Evolutionary conservation across 306 rosid genomes (phyloP).

Genomic region (Acacia melanoxylon): DNA sequence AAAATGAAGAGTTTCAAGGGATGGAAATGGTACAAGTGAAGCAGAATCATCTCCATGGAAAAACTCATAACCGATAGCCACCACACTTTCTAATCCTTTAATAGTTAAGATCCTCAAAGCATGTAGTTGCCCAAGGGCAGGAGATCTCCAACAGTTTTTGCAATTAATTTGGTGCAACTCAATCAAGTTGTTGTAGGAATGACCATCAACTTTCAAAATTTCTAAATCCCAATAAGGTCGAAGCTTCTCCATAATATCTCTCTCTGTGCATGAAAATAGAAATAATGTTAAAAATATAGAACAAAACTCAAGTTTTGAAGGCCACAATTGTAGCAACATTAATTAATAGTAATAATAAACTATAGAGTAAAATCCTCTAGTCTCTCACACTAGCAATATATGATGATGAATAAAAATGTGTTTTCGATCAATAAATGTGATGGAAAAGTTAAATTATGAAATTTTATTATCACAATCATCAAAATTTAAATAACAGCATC

Average conservation of each 20-base stretch:
- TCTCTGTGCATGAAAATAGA: background rate
- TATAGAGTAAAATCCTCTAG: too few relatives aligned
- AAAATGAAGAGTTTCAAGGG: background rate
- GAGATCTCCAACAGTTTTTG: background rate
- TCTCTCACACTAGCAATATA: too few relatives aligned
- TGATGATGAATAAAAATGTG: too few relatives aligned
- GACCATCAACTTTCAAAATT: background rate
- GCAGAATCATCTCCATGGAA: background rate
- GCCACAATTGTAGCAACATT: too few relatives aligned
- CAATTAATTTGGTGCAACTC: accelerated
- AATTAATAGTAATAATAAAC: too few relatives aligned
- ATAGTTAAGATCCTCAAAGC: background rate
- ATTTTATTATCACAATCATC: too few relatives aligned
- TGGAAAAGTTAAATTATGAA: too few relatives aligned
- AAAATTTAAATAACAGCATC: too few relatives aligned
- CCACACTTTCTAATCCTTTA: background rate
- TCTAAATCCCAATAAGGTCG: background rate
- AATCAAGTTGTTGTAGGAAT: background rate
- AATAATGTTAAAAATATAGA: too few relatives aligned
- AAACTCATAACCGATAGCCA: background rate
- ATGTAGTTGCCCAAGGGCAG: conserved; percentile 15
- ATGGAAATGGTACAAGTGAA: background rate
- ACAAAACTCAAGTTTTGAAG: too few relatives aligned
- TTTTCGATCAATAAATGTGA: too few relatives aligned
- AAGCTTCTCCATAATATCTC: background rate